Evolutionary conservation across 805 yeast genomes (phyloP), one percentile per base, ranked within the genome.

Genomic region (Alloascoidea africana): DNA sequence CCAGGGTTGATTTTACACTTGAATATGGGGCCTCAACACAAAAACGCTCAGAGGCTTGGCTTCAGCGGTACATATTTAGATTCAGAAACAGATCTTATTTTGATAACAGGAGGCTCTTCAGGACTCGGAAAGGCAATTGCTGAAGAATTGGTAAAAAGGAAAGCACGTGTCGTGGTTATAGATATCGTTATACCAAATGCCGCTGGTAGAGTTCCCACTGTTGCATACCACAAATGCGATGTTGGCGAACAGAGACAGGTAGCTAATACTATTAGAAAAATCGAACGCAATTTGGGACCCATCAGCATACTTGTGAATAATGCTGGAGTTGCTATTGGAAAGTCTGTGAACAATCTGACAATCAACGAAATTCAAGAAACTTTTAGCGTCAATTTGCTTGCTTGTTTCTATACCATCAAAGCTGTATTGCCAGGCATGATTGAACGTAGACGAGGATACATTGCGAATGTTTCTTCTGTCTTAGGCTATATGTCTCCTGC

Each of bases 401-500:
- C 94, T 3, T 71, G 76, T 42, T 77, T 82, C 50, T 72, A 74
- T 47, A 71, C 86, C 39, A 70, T 71, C 45, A 76, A 81, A 46
- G 60, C 72, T 1, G 78, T 84, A 46, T 56, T 87, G 11, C 94
- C 95, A 0, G 70, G 59, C 32, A 83, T 89, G 89, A 43, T 82
- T 2, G 52, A 45, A 15, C 42, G 51, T 15, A 61, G 65, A 40
- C 59, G 89, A 34, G 96, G 96, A 0, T 81, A 75, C 51, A 65
- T 89, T 15, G 74, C 87, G 19, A 82, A 86, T 2, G 63, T 89
- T 32, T 84, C 93, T 0, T 84, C 95, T 0, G 86, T 83, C 0
- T 60, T 89, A 39, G 96, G 96, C 0, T 76, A 78, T 44, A 66
- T 82, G 63, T 68, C 91, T 0, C 96, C 96, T 0, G 87, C 94